Conservation (phyloP, 2,329 filamentous ascomycete species). For the Colletotrichum chrysophilum region DNA sequence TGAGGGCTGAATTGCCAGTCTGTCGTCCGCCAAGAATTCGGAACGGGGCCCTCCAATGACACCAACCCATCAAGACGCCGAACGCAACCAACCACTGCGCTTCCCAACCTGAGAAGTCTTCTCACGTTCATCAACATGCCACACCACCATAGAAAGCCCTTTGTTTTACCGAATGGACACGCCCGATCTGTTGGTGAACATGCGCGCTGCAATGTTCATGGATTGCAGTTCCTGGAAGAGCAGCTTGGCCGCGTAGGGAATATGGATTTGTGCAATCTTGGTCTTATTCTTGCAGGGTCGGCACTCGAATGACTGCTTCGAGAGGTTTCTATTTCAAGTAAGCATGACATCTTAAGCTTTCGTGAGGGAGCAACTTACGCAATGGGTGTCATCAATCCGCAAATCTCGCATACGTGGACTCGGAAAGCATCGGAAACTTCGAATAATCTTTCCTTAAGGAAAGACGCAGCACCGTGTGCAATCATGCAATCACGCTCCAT, state of each 20-base stretch:
- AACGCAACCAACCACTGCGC: not conserved
- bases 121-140: not conserved
- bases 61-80: slow-evolving; percentile 1
- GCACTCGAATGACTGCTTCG: slow-evolving; percentile 96
- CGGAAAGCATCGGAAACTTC: slow-evolving; percentile 98
- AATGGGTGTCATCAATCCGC: slow-evolving; percentile 97
- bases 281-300: slow-evolving; percentile 99
- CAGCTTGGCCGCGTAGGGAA: slow-evolving; percentile 96
- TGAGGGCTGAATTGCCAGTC: not conserved
- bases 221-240: slow-evolving; percentile 97
- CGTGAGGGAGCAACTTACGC: slow-evolving; percentile 70
- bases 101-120: not conserved
- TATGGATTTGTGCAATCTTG: slow-evolving; percentile 96
- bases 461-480: slow-evolving; percentile 95
- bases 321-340: slow-evolving; percentile 73
- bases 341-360: slow-evolving; percentile 28
- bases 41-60: not conserved
- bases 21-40: not conserved
- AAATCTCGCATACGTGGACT: slow-evolving; percentile 98
- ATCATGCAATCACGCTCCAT: slow-evolving; percentile 99
- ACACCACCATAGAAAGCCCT: not conserved
- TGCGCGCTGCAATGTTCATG: slow-evolving; percentile 97
- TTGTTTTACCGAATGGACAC: slow-evolving; percentile 67
- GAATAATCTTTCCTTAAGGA: slow-evolving; percentile 96
- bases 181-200: slow-evolving; percentile 90